Base-by-base conservation (phyloP, 1,284 basidiomycete genomes). In the Macrocystidia cucumis region DNA sequence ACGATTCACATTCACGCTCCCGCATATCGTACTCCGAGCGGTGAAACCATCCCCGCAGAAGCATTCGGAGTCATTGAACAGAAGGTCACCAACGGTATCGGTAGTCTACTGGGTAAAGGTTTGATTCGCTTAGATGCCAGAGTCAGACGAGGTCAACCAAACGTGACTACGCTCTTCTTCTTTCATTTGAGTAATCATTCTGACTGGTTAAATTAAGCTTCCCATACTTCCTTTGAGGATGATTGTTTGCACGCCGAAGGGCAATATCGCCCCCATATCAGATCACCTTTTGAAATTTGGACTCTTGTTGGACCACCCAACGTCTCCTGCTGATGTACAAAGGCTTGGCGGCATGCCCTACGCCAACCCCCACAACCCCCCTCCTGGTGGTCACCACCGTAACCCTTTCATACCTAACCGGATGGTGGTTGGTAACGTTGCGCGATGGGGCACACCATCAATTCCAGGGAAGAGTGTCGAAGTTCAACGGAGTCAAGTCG, bases 401-500 rank as follows among this genome's bases (percentile, higher is more conserved):
- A 54, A 59, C 23, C 45, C 63, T 13, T 50, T 68, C 32, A 53
- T 59, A n/a, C 51, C 60, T 35, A 63, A 64, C 38, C 60, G 70
- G 30, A 44, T 65, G 19, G 63, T 56, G 26, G 66, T 66, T 28
- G 63, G 65, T 24, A 65, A 59, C 38, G 58, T 54, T 37, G 57
- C 59, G 25, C 65, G 74, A 41, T 89, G 82, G 82, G 65, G 59
- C 30, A 67, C 74, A 5, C 68, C 74, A 19, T 58, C 63, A 9
- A 74, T 81, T 25, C 65, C 78, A 29, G 78, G 73, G 9, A 91
- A 87, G 60, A 87, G 81, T 44, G 81, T 95, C 7, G 91, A 98
- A 55, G 79, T 96, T 30, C 91, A 96, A 59, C 72, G 91, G 43
- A 84, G 81, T 56, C 95, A 98, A 55, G 86, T 97, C 11, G 92